Evolutionary conservation across 1,284 basidiomycete genomes (phyloP).

Genomic region (Ustilago hordei): DNA sequence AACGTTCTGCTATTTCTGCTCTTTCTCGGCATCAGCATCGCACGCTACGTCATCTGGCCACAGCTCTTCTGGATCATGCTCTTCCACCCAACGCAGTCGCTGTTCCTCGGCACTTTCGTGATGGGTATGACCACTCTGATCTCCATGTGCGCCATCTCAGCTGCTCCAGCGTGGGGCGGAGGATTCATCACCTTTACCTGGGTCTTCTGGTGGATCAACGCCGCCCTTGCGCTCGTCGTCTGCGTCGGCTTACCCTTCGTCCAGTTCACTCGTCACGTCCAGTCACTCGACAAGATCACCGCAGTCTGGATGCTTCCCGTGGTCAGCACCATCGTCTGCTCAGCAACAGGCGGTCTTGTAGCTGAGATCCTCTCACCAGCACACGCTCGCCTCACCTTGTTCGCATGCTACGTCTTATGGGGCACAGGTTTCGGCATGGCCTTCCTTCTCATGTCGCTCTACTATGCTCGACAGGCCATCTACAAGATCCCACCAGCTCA

Average conservation of each 20-base stretch:
- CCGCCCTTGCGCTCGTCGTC: slow-evolving; percentile 75
- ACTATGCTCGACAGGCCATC: slow-evolving; percentile 73
- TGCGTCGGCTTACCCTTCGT: slow-evolving; percentile 77
- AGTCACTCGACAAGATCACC: slow-evolving; percentile 72
- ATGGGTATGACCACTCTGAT: slow-evolving; percentile 80
- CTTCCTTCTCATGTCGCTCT: slow-evolving; percentile 75
- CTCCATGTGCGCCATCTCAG: slow-evolving; percentile 72
- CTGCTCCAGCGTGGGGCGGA: slow-evolving; percentile 72
- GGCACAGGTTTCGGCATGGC: slow-evolving; percentile 72
- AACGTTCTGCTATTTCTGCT: slow-evolving; percentile 77
- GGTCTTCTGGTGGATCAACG: slow-evolving; percentile 81
- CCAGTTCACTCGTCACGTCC: slow-evolving; percentile 77
- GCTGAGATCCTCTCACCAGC: slow-evolving; percentile 73
- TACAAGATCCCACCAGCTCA: slow-evolving; percentile 71
- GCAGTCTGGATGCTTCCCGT: slow-evolving; percentile 75
- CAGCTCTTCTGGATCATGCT: slow-evolving; percentile 75
- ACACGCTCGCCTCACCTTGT: slow-evolving; percentile 74
- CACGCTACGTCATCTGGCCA: slow-evolving; percentile 75
- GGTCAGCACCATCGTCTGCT: slow-evolving; percentile 78
- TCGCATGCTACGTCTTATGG: slow-evolving; percentile 72
- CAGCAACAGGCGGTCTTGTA: slow-evolving; percentile 77
- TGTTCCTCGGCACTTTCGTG: slow-evolving; percentile 78
- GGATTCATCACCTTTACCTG: slow-evolving; percentile 76
- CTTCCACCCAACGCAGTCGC: slow-evolving; percentile 76
- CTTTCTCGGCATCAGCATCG: slow-evolving; percentile 71